Conservation (phyloP, 805 yeast species). For the Yarrowia sp. region DNA sequence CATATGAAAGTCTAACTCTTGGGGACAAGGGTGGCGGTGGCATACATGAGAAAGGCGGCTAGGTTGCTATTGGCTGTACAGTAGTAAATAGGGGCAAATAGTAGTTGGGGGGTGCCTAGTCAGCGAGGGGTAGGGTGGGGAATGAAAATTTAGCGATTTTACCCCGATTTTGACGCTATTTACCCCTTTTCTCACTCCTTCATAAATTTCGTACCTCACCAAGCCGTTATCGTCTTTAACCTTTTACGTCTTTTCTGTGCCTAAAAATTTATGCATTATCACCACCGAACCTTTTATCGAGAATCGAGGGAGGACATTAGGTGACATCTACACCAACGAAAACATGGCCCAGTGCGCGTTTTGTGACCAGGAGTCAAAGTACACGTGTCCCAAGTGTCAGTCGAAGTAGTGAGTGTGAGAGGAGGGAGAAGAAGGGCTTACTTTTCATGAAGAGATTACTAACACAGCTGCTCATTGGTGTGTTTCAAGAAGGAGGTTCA, state of each 20-base stretch:
- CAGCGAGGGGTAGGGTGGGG: too few species aligned
- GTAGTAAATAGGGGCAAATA: too few species aligned
- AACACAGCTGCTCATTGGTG: conserved; percentile 34
- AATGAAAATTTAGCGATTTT: too few species aligned
- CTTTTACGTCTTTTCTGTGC: neutral
- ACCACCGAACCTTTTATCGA: neutral
- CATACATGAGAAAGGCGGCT: too few species aligned
- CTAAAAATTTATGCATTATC: conserved; percentile 23
- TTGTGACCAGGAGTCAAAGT: conserved; percentile 30
- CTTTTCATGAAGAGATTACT: neutral
- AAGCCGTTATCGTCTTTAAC: conserved; percentile 6
- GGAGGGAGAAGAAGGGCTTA: neutral
- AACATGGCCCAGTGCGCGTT: conserved; percentile 28
- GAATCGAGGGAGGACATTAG: too few species aligned
- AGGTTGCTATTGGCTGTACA: too few species aligned
- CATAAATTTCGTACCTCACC: too few species aligned
- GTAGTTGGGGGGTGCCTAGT: too few species aligned
- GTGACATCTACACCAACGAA: neutral
- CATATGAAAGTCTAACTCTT: conserved; percentile 16
- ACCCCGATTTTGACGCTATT: too few species aligned
- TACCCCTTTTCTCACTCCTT: too few species aligned
- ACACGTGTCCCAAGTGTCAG: conserved; percentile 34
- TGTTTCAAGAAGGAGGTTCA: conserved; percentile 24
- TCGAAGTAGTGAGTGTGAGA: conserved; percentile 25
- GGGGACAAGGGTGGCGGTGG: neutral